phyloP scores from a whole-genome alignment of 164 flowering plant species.

The Kingdonia uniflora region DNA sequence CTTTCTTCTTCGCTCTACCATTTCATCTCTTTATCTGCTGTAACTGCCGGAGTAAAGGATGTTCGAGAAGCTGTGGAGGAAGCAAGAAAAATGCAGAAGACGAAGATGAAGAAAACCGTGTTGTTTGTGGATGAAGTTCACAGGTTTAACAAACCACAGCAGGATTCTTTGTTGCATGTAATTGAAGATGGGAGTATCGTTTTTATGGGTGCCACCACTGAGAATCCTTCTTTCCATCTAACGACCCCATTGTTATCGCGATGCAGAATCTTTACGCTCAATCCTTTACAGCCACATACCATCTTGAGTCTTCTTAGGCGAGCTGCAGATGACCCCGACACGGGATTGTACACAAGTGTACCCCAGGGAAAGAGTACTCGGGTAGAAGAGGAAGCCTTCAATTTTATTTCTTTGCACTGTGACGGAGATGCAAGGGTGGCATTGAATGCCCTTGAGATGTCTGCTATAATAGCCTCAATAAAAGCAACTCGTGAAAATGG shows the following conservation, averaged over 20 bases:
- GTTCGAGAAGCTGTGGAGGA: conserved; percentile 67
- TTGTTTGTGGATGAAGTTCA: conserved; percentile 89
- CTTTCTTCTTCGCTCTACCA: conserved; percentile 29
- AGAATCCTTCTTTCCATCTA: conserved; percentile 89
- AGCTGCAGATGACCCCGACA: conserved; percentile 35
- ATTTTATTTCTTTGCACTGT: conserved; percentile 41
- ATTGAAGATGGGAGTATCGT: conserved; percentile 80
- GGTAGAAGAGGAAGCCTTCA: conserved; percentile 35
- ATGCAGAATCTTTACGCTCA: conserved; percentile 55
- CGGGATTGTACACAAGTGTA: conserved; percentile 39
- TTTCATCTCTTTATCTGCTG: conserved; percentile 68
- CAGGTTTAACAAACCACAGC: conserved; percentile 80
- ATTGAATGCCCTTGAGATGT: conserved; percentile 63
- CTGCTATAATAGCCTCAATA: conserved; percentile 39
- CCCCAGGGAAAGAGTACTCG: conserved; percentile 15
- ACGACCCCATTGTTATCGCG: conserved; percentile 73
- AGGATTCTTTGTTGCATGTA: conserved; percentile 74
- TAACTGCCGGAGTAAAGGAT: conserved; percentile 75
- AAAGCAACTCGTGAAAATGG: too few species aligned
- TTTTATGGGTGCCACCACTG: conserved; percentile 85
- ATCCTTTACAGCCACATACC: conserved; percentile 37
- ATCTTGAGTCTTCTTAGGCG: conserved; percentile 28
- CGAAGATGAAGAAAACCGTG: conserved; percentile 31
- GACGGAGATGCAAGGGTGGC: conserved; percentile 95
- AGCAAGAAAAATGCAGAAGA: conserved; percentile 34